Conservation (phyloP, 768 basidiomycete species). For the Suillus fuscotomentosus region DNA sequence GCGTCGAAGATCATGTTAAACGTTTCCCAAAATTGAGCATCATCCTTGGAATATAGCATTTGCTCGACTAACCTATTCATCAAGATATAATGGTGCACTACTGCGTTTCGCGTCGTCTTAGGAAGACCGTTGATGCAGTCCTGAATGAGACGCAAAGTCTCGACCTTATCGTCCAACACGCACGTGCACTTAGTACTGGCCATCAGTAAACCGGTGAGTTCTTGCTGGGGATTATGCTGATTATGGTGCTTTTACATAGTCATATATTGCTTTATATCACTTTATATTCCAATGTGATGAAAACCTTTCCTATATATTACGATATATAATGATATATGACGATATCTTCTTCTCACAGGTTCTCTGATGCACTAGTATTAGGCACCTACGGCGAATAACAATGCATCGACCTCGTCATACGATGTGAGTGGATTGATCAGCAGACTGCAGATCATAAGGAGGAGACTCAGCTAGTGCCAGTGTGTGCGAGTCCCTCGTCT, state of each 20-base stretch:
- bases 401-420: conserved; percentile 52
- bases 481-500: conserved; percentile 52
- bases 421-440: conserved; percentile 47
- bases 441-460: conserved; percentile 63
- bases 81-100: neutral
- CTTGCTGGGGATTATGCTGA: too few species aligned
- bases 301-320: too few species aligned
- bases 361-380: too few species aligned
- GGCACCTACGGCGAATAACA: conserved; percentile 60
- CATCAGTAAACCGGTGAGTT: too few species aligned
- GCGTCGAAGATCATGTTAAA: conserved; percentile 69
- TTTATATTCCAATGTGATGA: too few species aligned
- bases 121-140: conserved; percentile 50
- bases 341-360: too few species aligned
- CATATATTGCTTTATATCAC: too few species aligned
- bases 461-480: conserved; percentile 43
- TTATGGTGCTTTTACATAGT: too few species aligned
- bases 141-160: conserved; percentile 51
- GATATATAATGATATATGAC: too few species aligned
- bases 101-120: conserved; percentile 28
- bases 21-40: conserved; percentile 41
- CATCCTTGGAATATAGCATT: too few species aligned
- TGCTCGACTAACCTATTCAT: neutral
- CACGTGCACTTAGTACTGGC: conserved; percentile 46
- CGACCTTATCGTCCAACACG: conserved; percentile 53